Evolutionary conservation across 176 grass and related monocot genomes (phyloP).

Genomic region (Eragrostis nindensis): DNA sequence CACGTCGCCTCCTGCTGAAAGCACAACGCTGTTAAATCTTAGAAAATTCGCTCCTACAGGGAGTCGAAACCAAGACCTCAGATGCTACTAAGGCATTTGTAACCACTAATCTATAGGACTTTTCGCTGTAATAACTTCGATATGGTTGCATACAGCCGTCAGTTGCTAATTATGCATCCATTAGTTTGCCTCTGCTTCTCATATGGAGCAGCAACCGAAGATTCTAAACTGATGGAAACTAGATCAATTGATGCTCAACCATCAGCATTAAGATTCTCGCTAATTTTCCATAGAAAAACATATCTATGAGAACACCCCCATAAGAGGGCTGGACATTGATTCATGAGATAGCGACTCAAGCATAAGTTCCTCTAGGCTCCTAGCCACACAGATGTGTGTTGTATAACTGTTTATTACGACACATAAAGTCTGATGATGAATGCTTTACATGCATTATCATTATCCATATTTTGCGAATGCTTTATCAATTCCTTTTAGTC

Average conservation of each 20-base stretch:
- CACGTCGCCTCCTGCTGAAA: no score
- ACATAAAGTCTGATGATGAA: conserved; percentile 18
- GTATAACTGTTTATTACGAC: conserved; percentile 25
- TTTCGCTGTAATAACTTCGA: no score
- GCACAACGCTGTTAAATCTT: no score
- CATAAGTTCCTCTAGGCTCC: neutral
- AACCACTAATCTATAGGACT: no score
- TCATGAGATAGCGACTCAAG: neutral
- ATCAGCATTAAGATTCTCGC: conserved; percentile 21
- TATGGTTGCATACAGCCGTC: neutral
- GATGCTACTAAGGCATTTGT: no score
- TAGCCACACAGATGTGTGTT: conserved; percentile 1
- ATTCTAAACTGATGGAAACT: neutral
- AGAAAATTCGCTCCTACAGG: no score
- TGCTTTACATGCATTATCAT: neutral
- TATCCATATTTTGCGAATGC: no score
- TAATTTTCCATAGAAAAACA: no score
- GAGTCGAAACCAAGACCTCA: no score
- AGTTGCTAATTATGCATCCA: neutral
- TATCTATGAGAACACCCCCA: neutral
- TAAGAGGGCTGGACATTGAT: neutral
- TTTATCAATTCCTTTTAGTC: neutral
- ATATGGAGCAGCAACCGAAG: neutral
- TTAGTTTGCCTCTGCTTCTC: neutral
- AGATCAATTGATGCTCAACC: conserved; percentile 15